Evolutionary conservation across 139 green algal species (phyloP).

Genomic region (Picochlorum sp.): DNA sequence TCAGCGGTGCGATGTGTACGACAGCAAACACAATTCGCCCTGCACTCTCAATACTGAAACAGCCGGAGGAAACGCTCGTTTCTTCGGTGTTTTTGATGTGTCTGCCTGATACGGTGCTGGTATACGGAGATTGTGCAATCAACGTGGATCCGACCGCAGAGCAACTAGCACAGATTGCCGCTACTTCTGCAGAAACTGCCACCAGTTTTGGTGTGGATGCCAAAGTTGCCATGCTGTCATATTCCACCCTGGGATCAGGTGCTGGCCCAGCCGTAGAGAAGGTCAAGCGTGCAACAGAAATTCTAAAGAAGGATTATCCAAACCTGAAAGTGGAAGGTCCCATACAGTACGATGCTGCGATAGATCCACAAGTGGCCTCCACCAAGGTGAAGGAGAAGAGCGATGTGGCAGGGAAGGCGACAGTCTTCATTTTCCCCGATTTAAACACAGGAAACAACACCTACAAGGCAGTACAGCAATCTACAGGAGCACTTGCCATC

Average conservation of each 20-base stretch:
- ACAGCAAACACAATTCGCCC: slow-evolving; percentile 83
- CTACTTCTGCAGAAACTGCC: slow-evolving; percentile 65
- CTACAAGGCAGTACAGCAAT: slow-evolving; percentile 74
- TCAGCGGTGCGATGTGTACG: slow-evolving; percentile 73
- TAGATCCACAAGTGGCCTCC: slow-evolving; percentile 60
- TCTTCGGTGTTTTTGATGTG: slow-evolving; percentile 92
- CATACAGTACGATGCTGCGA: slow-evolving; percentile 80
- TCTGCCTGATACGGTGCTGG: slow-evolving; percentile 77
- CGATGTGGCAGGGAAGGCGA: slow-evolving; percentile 72
- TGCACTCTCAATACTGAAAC: slow-evolving; percentile 71
- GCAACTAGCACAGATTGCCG: slow-evolving; percentile 74
- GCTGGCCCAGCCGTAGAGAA: slow-evolving; percentile 63
- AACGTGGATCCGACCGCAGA: slow-evolving; percentile 65
- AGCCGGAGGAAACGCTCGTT: slow-evolving; percentile 42
- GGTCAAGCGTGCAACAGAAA: slow-evolving; percentile 59
- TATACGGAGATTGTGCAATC: slow-evolving; percentile 88
- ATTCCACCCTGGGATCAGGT: slow-evolving; percentile 66
- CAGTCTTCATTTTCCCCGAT: slow-evolving; percentile 84
- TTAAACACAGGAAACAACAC: slow-evolving; percentile 88
- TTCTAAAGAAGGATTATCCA: slow-evolving; percentile 45
- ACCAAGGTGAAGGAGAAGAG: slow-evolving; percentile 66
- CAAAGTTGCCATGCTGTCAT: slow-evolving; percentile 83
- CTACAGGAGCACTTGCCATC: slow-evolving; percentile 69
- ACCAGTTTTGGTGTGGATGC: slow-evolving; percentile 76
- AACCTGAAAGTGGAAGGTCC: slow-evolving; percentile 70